Percentiles rank a stretch among this genome's conserved stretches.
These are phyloP conservation scores for Beauveria brongniartii DNA, from an alignment of 2,329 filamentous ascomycete species.

Conservation along the genomic window DNA sequence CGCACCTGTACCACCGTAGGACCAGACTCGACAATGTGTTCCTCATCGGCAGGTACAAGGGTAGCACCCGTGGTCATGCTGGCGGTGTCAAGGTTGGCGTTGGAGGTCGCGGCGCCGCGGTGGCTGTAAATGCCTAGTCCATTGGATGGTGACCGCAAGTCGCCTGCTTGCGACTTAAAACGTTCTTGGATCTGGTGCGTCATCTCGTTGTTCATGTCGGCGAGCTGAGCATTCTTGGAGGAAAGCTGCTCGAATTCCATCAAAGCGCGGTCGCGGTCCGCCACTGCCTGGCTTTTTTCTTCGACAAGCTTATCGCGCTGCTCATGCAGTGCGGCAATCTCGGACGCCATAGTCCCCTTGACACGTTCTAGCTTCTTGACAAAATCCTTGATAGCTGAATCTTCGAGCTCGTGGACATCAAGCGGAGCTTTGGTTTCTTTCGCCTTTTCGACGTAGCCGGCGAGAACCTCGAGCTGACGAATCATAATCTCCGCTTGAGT, in stretches of 20 bases:
- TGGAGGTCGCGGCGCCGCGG: constrained; percentile 43
- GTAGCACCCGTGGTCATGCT: constrained; percentile 52
- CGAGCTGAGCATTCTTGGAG: constrained; percentile 86
- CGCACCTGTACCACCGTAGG: constrained; percentile 94
- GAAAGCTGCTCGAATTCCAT: constrained; percentile 94
- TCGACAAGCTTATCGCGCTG: constrained; percentile 78
- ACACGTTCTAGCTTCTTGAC: constrained; percentile 64
- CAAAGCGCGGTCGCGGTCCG: constrained; percentile 85
- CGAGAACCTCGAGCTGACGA: constrained; percentile 80
- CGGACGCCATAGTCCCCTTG: constrained; percentile 48
- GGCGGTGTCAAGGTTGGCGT: constrained; percentile 41
- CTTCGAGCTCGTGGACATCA: constrained; percentile 74
- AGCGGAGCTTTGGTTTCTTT: constrained; percentile 76
- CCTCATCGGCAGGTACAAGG: constrained; percentile 55
- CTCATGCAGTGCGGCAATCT: constrained; percentile 52
- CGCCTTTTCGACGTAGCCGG: constrained; percentile 77
- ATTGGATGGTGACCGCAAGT: constrained; percentile 38
- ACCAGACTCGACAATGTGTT: constrained; percentile 58
- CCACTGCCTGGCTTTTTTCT: constrained; percentile 73
- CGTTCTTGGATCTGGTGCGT: constrained; percentile 90
- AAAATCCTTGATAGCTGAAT: constrained; percentile 84
- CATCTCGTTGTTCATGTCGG: constrained; percentile 91
- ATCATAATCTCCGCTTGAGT: constrained; percentile 95
- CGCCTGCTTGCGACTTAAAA: constrained; percentile 67
- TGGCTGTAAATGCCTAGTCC: constrained; percentile 50